Conservation (phyloP, 192 early-diverging fungal genomes). For the Coemansia sp. region DNA sequence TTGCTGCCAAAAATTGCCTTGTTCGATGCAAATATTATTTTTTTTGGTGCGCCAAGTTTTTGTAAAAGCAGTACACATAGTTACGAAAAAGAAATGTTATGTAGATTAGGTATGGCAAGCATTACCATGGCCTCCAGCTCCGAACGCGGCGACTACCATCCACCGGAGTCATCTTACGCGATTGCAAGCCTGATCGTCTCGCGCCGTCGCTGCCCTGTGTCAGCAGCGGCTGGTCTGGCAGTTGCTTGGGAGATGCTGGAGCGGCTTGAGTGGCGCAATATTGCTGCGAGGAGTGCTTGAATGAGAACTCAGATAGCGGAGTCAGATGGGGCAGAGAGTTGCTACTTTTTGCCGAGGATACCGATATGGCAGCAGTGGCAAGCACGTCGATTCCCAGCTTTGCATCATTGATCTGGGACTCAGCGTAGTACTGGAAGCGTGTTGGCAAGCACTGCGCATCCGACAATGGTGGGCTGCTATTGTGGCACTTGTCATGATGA, state of each 20-base stretch:
- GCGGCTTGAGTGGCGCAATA: slow-evolving; percentile 10
- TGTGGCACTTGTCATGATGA: neutral
- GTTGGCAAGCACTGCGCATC: slow-evolving; percentile 5
- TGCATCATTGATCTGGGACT: slow-evolving; percentile 33
- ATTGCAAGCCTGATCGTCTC: neutral
- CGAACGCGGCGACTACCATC: slow-evolving; percentile 7
- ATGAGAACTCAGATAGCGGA: slow-evolving; percentile 40
- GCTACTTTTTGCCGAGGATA: slow-evolving; percentile 30
- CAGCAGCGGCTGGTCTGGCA: slow-evolving; percentile 1
- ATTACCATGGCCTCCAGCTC: slow-evolving; percentile 44
- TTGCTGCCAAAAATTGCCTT: too few relatives aligned
- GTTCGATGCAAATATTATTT: too few relatives aligned
- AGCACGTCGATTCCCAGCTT: slow-evolving; percentile 50
- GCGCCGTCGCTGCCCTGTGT: slow-evolving; percentile 3
- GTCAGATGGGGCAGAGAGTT: slow-evolving; percentile 49
- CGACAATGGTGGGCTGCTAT: neutral
- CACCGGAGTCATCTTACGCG: slow-evolving; percentile 25
- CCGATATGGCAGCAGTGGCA: slow-evolving; percentile 45
- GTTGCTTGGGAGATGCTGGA: slow-evolving; percentile 7
- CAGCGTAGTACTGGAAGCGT: slow-evolving; percentile 6
- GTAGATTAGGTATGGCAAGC: neutral
- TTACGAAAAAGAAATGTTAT: neutral
- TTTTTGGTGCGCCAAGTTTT: too few relatives aligned
- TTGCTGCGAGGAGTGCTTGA: slow-evolving; percentile 15
- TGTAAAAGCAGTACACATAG: neutral